Base-by-base conservation (phyloP, 2,329 filamentous ascomycete genomes). In the Trichoderma koningiopsis region DNA sequence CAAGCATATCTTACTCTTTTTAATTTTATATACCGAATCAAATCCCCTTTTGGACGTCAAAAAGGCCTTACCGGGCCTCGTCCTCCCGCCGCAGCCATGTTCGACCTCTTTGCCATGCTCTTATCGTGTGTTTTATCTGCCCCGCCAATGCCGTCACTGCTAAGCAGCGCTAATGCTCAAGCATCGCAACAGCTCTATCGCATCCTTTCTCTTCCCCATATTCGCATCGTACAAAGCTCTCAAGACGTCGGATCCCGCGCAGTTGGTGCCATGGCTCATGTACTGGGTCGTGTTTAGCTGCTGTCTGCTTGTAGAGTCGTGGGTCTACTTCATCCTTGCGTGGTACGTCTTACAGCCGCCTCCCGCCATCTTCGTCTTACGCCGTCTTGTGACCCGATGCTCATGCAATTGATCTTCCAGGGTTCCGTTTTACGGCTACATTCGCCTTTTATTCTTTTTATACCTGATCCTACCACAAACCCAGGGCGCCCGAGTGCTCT, bases 201-300 rank as follows among this genome's bases (percentile, higher is more conserved):
- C 92, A 70, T 96, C 94, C 68, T 94, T 97, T 78, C 89, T 97
- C 78, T 96, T 98, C 79, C 96, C 96, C 63, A 89, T 97, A 72
- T 98, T 97, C 83, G 94, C 95, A 74, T 97, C 95, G 72, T 98
- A 97, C 87, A 98, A 98, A 85, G 95, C 96, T 60, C 91, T 99
- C 77, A 95, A 96, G 82, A 94, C 93, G 19, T 91, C 92, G 64
- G 93, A 97, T 80, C 94, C 94, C 2, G 91, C 93, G 47, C 90
- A 96, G 78, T 87, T 97, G 70, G 93, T 93, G 72, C 95, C 95
- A 90, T 99, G 96, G 96, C 88, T 98, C 73, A 98, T 98, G 92
- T 99, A 98, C 87, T 99, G 95, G 92, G 93, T 97, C 71, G 93
- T 97, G 29, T 88, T 97, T 73, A 92, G 92, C 71, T 91, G 92